Conservation (phyloP, 116 monocot species). For the Posidonia oceanica region DNA sequence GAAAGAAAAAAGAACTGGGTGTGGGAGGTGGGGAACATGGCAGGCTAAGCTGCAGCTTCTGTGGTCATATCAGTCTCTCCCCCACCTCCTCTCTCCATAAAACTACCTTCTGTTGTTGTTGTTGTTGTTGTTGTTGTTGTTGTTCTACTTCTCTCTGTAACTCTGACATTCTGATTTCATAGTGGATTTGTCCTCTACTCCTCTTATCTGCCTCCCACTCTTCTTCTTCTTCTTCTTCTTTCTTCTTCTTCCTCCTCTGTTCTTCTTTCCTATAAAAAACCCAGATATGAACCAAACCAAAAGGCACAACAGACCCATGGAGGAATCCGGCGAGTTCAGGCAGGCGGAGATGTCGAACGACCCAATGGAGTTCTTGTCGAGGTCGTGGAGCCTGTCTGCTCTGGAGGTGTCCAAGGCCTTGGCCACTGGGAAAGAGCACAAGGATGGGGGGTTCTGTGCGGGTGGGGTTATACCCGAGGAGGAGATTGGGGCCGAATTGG, state of each 20-base stretch:
- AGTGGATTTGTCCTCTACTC: neutral
- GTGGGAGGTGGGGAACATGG: neutral
- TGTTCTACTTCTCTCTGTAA: no score
- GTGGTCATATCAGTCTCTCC: neutral
- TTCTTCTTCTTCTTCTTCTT: neutral
- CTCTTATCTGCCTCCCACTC: neutral
- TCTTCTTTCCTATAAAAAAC: neutral
- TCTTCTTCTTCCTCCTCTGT: neutral
- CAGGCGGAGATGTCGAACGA: conserved; percentile 36
- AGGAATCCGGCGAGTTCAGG: neutral
- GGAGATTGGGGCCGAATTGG: conserved; percentile 7
- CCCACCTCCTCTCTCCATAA: no score
- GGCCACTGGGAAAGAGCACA: neutral
- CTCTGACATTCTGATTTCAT: no score
- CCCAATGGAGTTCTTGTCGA: conserved; percentile 89
- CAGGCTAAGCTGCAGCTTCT: neutral
- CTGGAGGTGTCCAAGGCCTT: conserved; percentile 42
- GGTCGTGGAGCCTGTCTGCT: conserved; percentile 79
- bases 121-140: no score
- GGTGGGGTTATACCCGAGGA: conserved; percentile 9
- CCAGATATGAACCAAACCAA: neutral
- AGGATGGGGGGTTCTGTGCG: neutral
- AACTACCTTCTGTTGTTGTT: no score
- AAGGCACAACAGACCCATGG: neutral
- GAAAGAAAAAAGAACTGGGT: neutral